phyloP scores from a whole-genome alignment of 331 rosid species.

The Malus hybrid region DNA sequence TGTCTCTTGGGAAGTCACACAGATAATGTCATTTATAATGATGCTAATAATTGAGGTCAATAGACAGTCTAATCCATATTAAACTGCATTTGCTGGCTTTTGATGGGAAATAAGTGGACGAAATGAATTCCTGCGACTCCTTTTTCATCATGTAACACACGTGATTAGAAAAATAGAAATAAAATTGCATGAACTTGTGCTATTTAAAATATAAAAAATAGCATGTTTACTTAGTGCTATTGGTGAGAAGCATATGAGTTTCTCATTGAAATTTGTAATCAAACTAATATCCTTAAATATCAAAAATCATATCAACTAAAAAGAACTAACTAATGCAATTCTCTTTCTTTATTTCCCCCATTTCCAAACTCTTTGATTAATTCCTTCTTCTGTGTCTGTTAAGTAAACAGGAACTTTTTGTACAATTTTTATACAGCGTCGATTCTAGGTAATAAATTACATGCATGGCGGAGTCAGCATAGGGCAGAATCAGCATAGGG shows the following conservation, averaged over 20 bases:
- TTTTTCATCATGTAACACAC: neutral
- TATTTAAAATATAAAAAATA: no score
- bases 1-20: neutral
- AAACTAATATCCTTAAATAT: neutral
- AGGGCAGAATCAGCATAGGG: no score
- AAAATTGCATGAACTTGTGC: neutral
- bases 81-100: neutral
- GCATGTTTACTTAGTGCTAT: neutral
- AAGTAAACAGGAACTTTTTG: no score
- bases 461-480: no score
- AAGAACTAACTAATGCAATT: no score
- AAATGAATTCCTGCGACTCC: neutral
- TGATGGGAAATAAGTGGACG: neutral
- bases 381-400: neutral
- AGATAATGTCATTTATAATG: neutral
- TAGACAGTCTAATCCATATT: neutral
- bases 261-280: neutral
- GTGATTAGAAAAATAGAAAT: neutral
- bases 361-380: no score
- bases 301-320: neutral
- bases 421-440: neutral
- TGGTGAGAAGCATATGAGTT: neutral
- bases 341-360: no score
- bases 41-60: neutral
- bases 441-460: neutral